Base-by-base conservation (phyloP, 2,329 filamentous ascomycete genomes). In the Sphaerostilbella broomeana region DNA sequence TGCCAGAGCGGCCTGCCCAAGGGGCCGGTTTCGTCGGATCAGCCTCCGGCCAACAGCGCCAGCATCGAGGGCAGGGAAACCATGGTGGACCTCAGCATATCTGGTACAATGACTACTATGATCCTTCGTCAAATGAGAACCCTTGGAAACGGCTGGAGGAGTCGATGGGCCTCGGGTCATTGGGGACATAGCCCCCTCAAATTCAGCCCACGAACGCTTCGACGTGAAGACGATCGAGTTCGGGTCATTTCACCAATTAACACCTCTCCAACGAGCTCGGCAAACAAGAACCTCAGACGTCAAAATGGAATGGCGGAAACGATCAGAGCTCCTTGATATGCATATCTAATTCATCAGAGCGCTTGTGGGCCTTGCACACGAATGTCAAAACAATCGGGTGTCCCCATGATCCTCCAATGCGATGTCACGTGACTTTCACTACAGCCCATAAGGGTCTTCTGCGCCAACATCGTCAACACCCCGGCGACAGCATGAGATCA, bases 71-170 rank as follows among this genome's bases (percentile, higher is more conserved):
- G 34, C 40, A 20, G 7, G 26, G 25, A 6, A 13, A 44, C 47
- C 22, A 38, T 39, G 21, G 29, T 7, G 32, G 25, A 18, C 32
- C 35, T 12, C 13, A 18, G 22, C 42, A 64, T 43, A 62, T 60
- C 2, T 85, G 81, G 67, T 84, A 81, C 59, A 63, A 71, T 26
- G 77, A 70, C 24, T 86, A 84, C 57, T 88, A 86, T 57, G 74
- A 85, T 43, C 73, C 75, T 0, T 72, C 68, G 42, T 84, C 81
- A 45, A 77, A 86, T 50, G 70, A 80, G 55, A 86, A 89, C 55
- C 84, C 84, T 0, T 89, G 84, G 84, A 73, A 69, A 35, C 58
- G 54, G 7, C 59, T 81, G 15, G 77, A 81, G 56, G 61, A 63
- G 49, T 49, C 57, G 6, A 57, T 57, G 17, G 68, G 69, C 0